A percentile compares a stretch with the other conserved stretches of the same genome.
Conservation (phyloP, 1,284 basidiomycete species). For the Boletus sp. region DNA sequence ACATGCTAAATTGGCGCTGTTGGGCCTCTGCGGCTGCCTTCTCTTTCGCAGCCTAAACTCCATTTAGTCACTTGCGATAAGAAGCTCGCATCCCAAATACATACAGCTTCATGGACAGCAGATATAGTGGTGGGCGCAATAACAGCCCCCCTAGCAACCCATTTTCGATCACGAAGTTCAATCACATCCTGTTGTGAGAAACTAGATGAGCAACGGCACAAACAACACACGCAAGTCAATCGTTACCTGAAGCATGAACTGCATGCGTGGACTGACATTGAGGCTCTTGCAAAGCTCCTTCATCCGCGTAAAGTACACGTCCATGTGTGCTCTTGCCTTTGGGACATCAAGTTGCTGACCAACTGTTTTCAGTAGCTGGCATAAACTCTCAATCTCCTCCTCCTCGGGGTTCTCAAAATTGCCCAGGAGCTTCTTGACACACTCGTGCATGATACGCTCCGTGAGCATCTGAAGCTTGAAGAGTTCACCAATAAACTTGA, state of each 20-base stretch:
- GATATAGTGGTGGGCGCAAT: conserved; percentile 84
- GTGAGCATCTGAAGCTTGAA: conserved; percentile 97
- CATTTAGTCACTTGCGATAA: conserved; percentile 12
- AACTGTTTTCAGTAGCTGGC: conserved; percentile 88
- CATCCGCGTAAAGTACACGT: conserved; percentile 92
- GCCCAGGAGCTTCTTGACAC: conserved; percentile 89
- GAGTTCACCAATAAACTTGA: conserved; percentile 96
- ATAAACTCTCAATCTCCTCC: conserved; percentile 95
- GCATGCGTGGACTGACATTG: conserved; percentile 83
- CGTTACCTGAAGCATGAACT: conserved; percentile 90
- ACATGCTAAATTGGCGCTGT: conserved; percentile 51
- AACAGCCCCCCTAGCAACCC: conserved; percentile 71
- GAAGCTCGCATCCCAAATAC: conserved; percentile 28
- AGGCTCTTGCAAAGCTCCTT: conserved; percentile 71
- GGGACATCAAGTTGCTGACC: conserved; percentile 76
- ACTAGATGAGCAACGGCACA: conserved; percentile 9
- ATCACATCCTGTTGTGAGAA: conserved; percentile 66
- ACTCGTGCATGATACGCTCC: conserved; percentile 94
- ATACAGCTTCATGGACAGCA: conserved; percentile 82
- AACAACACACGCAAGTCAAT: neutral
- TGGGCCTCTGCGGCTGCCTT: conserved; percentile 61
- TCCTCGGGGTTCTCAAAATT: conserved; percentile 95
- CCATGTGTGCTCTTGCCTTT: conserved; percentile 83
- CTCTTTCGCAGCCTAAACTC: conserved; percentile 60
- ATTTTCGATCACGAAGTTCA: conserved; percentile 82